These are phyloP conservation scores for Tetrastigma voinierianum DNA, from an alignment of 164 flowering plant species.

Conservation along the genomic window DNA sequence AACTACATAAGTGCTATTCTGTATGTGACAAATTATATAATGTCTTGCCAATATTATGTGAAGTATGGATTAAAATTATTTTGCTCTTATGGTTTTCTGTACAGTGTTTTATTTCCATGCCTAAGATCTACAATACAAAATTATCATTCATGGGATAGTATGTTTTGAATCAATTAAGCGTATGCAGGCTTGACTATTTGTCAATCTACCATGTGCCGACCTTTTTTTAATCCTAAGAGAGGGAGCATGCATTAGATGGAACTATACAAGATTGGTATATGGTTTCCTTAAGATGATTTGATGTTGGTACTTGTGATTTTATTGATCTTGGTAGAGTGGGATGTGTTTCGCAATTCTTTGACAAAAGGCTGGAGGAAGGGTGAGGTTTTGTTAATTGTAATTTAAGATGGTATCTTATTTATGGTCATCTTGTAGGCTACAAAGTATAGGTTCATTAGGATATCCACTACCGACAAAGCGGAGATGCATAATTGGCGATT, in stretches of 20 bases:
- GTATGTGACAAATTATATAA: no score
- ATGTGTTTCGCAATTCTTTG: constrained; percentile 83
- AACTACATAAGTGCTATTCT: no score
- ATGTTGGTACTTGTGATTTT: constrained; percentile 71
- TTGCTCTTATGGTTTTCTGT: no score
- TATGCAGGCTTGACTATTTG: not conserved
- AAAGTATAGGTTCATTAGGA: constrained; percentile 39
- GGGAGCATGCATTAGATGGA: not conserved
- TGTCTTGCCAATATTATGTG: no score
- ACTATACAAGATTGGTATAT: not conserved
- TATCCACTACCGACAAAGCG: constrained; percentile 81
- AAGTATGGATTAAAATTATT: no score
- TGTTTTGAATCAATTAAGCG: no score
- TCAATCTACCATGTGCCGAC: not conserved
- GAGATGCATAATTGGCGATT: constrained; percentile 73
- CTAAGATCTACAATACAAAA: no score
- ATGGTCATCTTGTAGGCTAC: constrained; percentile 10
- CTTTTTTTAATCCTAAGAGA: not conserved
- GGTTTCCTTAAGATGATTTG: constrained; percentile 56
- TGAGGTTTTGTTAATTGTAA: constrained; percentile 27
- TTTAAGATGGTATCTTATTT: not conserved
- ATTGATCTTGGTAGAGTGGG: constrained; percentile 82
- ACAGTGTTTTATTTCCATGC: no score
- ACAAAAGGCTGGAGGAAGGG: constrained; percentile 85
- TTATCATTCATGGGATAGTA: no score